phyloP scores from a whole-genome alignment of 2,329 filamentous ascomycete genomes.

The Pezicula radicicola region DNA sequence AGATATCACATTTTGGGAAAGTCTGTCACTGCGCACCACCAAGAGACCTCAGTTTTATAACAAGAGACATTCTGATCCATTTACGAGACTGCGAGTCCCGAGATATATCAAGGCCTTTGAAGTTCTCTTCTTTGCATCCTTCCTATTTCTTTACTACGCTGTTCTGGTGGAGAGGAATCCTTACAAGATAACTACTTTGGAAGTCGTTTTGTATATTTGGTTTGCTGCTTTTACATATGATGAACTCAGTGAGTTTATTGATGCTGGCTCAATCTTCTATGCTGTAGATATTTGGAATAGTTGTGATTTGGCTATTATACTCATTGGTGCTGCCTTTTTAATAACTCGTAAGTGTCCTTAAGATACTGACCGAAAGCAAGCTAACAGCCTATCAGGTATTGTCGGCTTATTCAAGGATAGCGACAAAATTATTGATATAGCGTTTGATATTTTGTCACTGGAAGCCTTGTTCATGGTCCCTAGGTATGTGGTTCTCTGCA shows the following conservation, averaged over 20 bases:
- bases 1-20: conserved; percentile 84
- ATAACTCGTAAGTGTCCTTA: conserved; percentile 58
- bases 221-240: conserved; percentile 86
- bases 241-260: conserved; percentile 78
- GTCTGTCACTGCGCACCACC: conserved; percentile 65
- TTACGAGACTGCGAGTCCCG: conserved; percentile 74
- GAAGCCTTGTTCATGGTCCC: conserved; percentile 90
- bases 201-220: conserved; percentile 79
- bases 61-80: conserved; percentile 62
- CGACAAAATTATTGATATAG: conserved; percentile 64
- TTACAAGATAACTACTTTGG: conserved; percentile 60
- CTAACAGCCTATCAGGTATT: conserved; percentile 45
- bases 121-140: conserved; percentile 73
- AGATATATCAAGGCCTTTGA: conserved; percentile 84
- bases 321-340: conserved; percentile 69
- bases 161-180: conserved; percentile 74
- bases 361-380: neutral
- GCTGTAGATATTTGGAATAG: conserved; percentile 79
- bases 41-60: conserved; percentile 80
- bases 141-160: conserved; percentile 80
- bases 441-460: conserved; percentile 86
- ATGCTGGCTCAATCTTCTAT: conserved; percentile 86
- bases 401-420: conserved; percentile 63
- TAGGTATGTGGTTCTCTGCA: conserved; percentile 34
- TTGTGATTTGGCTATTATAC: conserved; percentile 72